A percentile compares a stretch with the other conserved stretches of the same genome.
phyloP scores from a whole-genome alignment of 805 yeast species.

The Wickerhamiella sergipiensis region DNA sequence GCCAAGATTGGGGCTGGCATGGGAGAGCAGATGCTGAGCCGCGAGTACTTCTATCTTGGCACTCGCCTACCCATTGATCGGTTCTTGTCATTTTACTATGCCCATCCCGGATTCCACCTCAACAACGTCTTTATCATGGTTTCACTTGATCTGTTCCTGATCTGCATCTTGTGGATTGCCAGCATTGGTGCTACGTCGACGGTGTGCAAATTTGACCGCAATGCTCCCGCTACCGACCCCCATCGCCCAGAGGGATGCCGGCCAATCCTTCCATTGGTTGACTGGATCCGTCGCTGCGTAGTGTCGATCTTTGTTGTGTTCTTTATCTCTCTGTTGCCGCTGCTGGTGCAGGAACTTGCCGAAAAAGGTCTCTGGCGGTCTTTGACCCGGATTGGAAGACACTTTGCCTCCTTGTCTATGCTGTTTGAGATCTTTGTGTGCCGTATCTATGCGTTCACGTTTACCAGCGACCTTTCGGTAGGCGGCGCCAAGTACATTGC shows the following conservation, averaged over 20 bases:
- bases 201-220: constrained; percentile 45
- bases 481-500: constrained; percentile 78
- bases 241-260: constrained; percentile 57
- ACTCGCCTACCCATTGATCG: constrained; percentile 67
- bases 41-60: constrained; percentile 69
- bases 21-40: constrained; percentile 77
- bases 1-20: constrained; percentile 82
- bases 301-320: constrained; percentile 63
- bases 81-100: constrained; percentile 67
- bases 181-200: constrained; percentile 48
- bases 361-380: constrained; percentile 70
- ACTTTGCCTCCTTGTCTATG: constrained; percentile 59
- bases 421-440: constrained; percentile 70
- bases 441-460: constrained; percentile 58
- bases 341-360: constrained; percentile 61
- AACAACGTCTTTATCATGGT: constrained; percentile 62
- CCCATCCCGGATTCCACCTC: constrained; percentile 77
- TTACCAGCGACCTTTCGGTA: constrained; percentile 50
- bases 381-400: constrained; percentile 45
- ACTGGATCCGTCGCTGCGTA: constrained; percentile 63
- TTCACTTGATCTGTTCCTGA: constrained; percentile 49
- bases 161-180: constrained; percentile 47
- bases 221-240: constrained; percentile 47
- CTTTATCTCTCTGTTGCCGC: constrained; percentile 59
- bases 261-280: constrained; percentile 53